Percentiles rank a stretch among this genome's conserved stretches.
Conservation (phyloP, 2,329 filamentous ascomycete species). For the Claviceps sp. region DNA sequence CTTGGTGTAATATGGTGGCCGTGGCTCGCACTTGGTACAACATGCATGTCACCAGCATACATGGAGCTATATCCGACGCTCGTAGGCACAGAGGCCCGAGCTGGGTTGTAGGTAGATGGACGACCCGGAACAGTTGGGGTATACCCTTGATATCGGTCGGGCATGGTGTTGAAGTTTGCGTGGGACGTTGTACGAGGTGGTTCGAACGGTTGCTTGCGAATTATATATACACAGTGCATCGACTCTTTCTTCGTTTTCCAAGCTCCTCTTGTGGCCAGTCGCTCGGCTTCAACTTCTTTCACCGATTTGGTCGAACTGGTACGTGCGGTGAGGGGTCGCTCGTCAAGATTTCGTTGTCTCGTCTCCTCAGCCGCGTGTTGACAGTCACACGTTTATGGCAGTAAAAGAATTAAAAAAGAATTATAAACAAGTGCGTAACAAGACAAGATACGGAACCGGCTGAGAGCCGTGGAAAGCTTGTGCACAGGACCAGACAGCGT, state of each 20-base stretch:
- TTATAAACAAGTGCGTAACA: not conserved
- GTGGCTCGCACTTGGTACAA: conserved; percentile 30
- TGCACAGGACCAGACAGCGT: not conserved
- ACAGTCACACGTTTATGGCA: not conserved
- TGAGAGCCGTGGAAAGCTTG: not conserved
- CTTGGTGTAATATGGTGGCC: conserved; percentile 21
- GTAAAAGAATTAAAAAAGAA: not conserved
- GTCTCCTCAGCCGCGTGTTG: not conserved
- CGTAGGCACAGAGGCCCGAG: conserved; percentile 39
- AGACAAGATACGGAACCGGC: not conserved
- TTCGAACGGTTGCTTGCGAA: no score
- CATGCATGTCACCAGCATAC: conserved; percentile 41
- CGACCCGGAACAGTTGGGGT: conserved; percentile 24
- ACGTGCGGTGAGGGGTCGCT: not conserved
- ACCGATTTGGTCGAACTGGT: not conserved
- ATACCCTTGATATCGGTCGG: conserved; percentile 31
- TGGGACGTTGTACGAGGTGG: no score
- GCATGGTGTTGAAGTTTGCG: conserved; percentile 22
- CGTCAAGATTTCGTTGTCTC: not conserved
- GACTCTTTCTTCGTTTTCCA: not conserved
- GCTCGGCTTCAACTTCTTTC: not conserved
- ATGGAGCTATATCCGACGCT: conserved; percentile 35
- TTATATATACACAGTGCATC: no score
- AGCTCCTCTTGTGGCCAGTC: not conserved
- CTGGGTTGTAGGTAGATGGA: conserved; percentile 33